Evolutionary conservation across 768 basidiomycete genomes (phyloP), one percentile per base, ranked within the genome.

Genomic region (Podaxis sp.): DNA sequence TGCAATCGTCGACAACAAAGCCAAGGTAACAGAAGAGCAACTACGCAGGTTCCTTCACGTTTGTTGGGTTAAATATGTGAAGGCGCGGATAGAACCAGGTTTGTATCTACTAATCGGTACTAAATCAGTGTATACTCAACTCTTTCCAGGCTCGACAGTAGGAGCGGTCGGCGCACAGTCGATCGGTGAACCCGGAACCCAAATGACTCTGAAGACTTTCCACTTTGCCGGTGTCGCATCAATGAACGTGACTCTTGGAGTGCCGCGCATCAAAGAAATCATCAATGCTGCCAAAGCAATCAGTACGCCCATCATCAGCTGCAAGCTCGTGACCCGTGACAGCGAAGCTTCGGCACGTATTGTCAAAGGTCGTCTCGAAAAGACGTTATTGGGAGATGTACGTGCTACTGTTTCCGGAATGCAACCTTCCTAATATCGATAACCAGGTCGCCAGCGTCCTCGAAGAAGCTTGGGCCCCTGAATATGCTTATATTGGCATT

Each of bases 241-340:
- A 38, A 99, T 98, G 97, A 98, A 98, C 76, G 94, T 99, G 64
- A 99, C 97, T 0, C 85, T 98, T 38, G 97, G 97, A 74, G 97
- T 98, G n/a, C 97, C 97, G 2, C 96, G 97, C 68, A 98, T 99
- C 76, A 98, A 98, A 74, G 97, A 99, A 74, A 98, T 99, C 65
- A 99, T 99, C 79, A 99, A 98, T 67, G 97, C 95, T 2, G 93
- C 97, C n/a, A 99, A 97, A 72, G 74, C 80, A 40, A 98, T 99
- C 74, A 95, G 90, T 69, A 99, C 97, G 0, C 97, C 97, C 3
- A 98, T 99, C 72, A 99, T 99, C 72, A 95, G 95, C 63, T 96
- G 95, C 68, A 93, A 92, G 71, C 81, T 99, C 25, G 93, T 93
- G 11, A 89, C 89, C 6, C 78, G 81, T 56, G 80, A 90, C 64